Evolutionary conservation across 495 filamentous ascomycete genomes (phyloP), one percentile per base, ranked within the genome.

Genomic region (Podospora conica): DNA sequence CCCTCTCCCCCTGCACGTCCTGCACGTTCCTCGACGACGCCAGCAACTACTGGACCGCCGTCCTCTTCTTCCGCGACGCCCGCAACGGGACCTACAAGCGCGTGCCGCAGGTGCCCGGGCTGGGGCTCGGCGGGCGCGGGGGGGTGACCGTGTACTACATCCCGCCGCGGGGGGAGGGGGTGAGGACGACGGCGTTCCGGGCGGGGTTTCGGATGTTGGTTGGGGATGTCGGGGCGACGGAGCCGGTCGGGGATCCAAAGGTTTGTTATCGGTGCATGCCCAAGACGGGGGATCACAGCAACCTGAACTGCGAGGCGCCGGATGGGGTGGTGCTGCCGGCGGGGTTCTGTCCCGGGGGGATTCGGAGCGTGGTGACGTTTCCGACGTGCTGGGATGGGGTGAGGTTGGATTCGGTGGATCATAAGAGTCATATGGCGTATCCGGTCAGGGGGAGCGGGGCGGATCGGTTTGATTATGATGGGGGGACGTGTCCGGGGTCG

Each of bases 361-460:
- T 68, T 23, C 28, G 66, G 57, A 68, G 66, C 11, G 66, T 68
- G 7, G 72, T 90, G 40, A 84, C 87, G 79, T 90, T 90, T 73
- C 88, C 88, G 5, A 86, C 84, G 6, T 90, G 88, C 77, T 90
- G 88, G 88, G 86, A 90, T 71, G 88, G 88, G 18, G 78, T 86
- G 66, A 81, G 87, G 64, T 68, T 80, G 21, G 86, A 88, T 64
- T 80, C 83, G 27, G 62, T 58, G 33, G 66, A 68, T 31, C 66
- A 68, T 58, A 53, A 57, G 55, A 58, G 55, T 29, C 63, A 64
- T 24, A 28, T 64, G 55, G 24, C 63, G 55, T 64, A 68, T 65
- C 66, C 66, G 11, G 48, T 58, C 3, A 53, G 31, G 22, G 66
- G 62, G 10, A 55, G 27, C 1, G 60, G 53, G 29, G 62, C 62